Percentiles rank a stretch among this genome's conserved stretches.
Conservation (phyloP, 768 basidiomycete species). For the Glaciozyma martinii region DNA sequence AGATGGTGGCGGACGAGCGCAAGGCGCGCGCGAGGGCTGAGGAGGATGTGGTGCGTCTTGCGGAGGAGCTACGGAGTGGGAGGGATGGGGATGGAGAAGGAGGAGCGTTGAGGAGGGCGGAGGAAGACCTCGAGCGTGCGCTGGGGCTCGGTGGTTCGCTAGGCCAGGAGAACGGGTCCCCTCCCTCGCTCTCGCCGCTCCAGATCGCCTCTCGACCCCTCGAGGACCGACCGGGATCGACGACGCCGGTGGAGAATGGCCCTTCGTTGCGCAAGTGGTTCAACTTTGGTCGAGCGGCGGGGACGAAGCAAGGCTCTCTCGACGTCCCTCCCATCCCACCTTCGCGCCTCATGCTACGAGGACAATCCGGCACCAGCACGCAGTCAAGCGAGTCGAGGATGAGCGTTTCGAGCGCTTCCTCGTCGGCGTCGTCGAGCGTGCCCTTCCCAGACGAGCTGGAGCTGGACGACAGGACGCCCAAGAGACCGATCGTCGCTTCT, state of each 20-base stretch:
- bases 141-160: background rate
- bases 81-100: background rate
- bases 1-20: conserved; percentile 25
- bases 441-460: too few relatives aligned
- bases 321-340: too few relatives aligned
- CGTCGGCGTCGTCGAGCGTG: too few relatives aligned
- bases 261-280: background rate
- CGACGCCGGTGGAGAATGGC: background rate
- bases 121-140: background rate
- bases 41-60: conserved; percentile 4
- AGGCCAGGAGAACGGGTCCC: background rate
- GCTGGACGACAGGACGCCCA: too few relatives aligned
- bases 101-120: background rate
- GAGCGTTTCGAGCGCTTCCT: too few relatives aligned
- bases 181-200: background rate
- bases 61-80: background rate
- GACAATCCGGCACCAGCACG: too few relatives aligned
- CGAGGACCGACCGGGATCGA: background rate
- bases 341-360: too few relatives aligned
- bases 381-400: too few relatives aligned
- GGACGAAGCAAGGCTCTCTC: too few relatives aligned
- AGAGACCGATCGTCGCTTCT: too few relatives aligned
- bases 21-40: conserved; percentile 14
- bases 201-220: background rate
- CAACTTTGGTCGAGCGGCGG: background rate